These are phyloP conservation scores for Berkeleyomyces rouxiae DNA, from an alignment of 2,329 filamentous ascomycete genomes.

Conservation along the genomic window DNA sequence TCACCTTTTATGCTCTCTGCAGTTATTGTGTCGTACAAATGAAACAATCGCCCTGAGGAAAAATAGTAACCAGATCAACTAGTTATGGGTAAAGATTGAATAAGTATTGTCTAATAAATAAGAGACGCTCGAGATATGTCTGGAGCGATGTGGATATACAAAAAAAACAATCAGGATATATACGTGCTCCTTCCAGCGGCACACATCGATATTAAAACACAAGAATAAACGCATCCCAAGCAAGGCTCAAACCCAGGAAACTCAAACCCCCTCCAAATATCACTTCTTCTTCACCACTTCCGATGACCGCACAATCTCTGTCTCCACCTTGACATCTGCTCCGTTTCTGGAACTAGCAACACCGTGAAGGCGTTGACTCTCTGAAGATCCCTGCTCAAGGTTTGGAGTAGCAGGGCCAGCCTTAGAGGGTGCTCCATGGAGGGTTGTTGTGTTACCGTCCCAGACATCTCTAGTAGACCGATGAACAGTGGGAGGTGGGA, in stretches of 20 bases:
- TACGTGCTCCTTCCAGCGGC: too few species aligned
- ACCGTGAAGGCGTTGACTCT: neutral
- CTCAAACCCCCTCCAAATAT: neutral
- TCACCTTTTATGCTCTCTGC: neutral
- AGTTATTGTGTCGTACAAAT: too few species aligned
- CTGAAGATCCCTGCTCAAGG: neutral
- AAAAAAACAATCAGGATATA: too few species aligned
- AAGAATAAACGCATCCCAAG: too few species aligned
- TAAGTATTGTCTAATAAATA: too few species aligned
- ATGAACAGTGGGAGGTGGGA: neutral
- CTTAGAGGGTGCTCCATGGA: neutral
- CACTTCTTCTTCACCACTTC: neutral
- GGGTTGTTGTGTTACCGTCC: neutral
- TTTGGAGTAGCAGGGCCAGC: neutral
- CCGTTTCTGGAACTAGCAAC: neutral
- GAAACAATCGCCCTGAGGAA: too few species aligned
- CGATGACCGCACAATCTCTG: neutral
- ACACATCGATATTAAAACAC: neutral
- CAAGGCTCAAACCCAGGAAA: too few species aligned
- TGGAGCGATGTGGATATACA: too few species aligned
- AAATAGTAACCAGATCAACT: too few species aligned
- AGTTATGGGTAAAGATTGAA: too few species aligned
- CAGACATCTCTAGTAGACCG: neutral
- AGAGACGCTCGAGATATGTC: too few species aligned
- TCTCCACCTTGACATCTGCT: neutral